Percentiles rank a stretch among this genome's conserved stretches.
Evolutionary conservation across 441 rosid species (phyloP).

Genomic region (Manihot esculenta): DNA sequence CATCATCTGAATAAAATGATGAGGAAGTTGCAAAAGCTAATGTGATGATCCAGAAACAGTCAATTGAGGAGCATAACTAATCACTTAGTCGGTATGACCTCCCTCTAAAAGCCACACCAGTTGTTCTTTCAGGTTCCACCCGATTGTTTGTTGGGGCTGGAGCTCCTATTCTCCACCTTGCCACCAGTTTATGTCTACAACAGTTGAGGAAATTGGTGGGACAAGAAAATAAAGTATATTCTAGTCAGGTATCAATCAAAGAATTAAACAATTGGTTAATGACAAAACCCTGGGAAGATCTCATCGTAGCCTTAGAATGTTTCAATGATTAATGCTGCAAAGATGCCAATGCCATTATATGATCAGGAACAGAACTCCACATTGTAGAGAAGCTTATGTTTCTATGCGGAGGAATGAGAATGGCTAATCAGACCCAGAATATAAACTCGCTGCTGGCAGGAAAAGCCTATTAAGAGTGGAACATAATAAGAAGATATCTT

Average conservation of each 20-base stretch:
- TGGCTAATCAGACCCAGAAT: neutral
- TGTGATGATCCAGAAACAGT: neutral
- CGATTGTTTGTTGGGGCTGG: conserved; percentile 39
- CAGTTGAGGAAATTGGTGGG: conserved; percentile 32
- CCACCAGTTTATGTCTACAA: conserved; percentile 63
- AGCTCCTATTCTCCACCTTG: conserved; percentile 70
- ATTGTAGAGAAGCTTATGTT: too few relatives aligned
- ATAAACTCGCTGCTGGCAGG: too few relatives aligned
- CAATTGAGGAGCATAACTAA: conserved; percentile 23
- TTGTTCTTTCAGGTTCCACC: conserved; percentile 44
- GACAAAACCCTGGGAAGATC: neutral
- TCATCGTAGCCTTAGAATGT: neutral
- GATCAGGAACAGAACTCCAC: neutral
- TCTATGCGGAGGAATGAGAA: neutral
- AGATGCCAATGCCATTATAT: neutral
- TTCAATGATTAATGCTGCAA: neutral
- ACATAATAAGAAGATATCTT: neutral
- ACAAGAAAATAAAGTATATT: neutral
- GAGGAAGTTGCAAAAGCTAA: neutral
- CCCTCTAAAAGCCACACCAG: conserved; percentile 54
- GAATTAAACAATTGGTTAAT: neutral
- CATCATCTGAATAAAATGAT: neutral
- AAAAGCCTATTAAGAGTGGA: neutral
- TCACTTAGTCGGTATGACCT: conserved; percentile 68
- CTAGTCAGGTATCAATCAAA: neutral